Conservation (phyloP, 2,329 filamentous ascomycete species). For the Cladorrhinum sp. region DNA sequence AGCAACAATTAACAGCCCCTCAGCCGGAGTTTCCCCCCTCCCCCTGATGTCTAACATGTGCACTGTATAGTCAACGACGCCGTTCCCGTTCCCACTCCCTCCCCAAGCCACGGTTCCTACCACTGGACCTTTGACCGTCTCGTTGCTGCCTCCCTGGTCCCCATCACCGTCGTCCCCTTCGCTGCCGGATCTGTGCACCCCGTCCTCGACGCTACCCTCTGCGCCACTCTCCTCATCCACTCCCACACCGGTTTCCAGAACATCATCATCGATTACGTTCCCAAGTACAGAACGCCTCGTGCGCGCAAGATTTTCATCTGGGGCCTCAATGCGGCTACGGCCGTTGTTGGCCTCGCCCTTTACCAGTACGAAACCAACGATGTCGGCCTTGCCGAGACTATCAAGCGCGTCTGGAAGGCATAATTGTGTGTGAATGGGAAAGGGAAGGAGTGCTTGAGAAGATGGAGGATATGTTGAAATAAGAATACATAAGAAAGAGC, state of each 20-base stretch:
- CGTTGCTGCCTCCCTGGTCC: constrained; percentile 76
- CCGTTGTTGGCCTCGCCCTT: constrained; percentile 79
- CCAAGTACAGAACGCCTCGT: constrained; percentile 65
- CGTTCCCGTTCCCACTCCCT: constrained; percentile 66
- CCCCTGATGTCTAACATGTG: constrained; percentile 20
- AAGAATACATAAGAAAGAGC: not conserved
- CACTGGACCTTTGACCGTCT: constrained; percentile 97
- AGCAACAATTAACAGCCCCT: not conserved
- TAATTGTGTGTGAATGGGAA: constrained; percentile 35
- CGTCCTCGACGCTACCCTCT: constrained; percentile 79
- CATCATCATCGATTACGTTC: constrained; percentile 88
- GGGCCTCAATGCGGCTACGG: constrained; percentile 74
- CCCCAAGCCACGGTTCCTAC: constrained; percentile 85
- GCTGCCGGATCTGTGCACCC: constrained; percentile 90
- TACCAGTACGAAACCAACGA: constrained; percentile 99
- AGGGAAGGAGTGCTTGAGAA: not conserved
- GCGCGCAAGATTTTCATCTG: constrained; percentile 68
- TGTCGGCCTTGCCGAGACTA: constrained; percentile 84
- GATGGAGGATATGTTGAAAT: not conserved
- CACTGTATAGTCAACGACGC: constrained; percentile 76
- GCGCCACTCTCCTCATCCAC: constrained; percentile 80
- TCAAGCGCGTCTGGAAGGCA: constrained; percentile 88
- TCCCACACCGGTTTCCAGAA: constrained; percentile 95
- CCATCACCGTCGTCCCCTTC: constrained; percentile 86
- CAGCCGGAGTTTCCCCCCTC: not conserved